phyloP scores from a whole-genome alignment of 306 rosid genomes.

The Acacia acuminata region DNA sequence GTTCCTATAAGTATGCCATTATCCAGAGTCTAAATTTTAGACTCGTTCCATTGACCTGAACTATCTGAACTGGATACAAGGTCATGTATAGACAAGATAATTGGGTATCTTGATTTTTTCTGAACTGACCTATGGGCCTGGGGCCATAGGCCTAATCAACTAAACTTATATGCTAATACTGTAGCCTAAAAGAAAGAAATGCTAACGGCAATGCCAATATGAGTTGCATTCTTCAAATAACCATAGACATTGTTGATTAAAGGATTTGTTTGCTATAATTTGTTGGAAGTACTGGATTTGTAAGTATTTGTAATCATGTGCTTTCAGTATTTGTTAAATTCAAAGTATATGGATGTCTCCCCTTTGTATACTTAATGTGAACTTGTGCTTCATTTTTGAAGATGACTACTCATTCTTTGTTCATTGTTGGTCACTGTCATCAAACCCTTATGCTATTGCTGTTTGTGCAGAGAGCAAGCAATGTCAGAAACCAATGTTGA shows the following conservation, averaged over 20 bases:
- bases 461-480: slow-evolving; percentile 31
- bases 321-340: background rate
- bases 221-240: background rate
- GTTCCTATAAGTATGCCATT: background rate
- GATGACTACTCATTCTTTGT: background rate
- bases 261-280: background rate
- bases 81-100: background rate
- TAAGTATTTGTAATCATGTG: background rate
- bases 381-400: background rate
- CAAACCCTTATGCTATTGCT: slow-evolving; percentile 12
- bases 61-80: background rate
- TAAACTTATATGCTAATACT: background rate
- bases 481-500: slow-evolving; percentile 62
- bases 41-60: background rate
- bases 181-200: background rate
- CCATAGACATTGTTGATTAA: background rate
- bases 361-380: background rate
- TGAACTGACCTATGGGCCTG: background rate
- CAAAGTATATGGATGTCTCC: background rate
- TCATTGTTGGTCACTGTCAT: background rate
- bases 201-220: background rate
- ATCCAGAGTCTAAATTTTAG: background rate
- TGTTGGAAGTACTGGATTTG: background rate
- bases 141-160: background rate
- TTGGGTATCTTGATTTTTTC: background rate